Evolutionary conservation across 768 basidiomycete genomes (phyloP).

Genomic region (Leccinum aurantiacum): DNA sequence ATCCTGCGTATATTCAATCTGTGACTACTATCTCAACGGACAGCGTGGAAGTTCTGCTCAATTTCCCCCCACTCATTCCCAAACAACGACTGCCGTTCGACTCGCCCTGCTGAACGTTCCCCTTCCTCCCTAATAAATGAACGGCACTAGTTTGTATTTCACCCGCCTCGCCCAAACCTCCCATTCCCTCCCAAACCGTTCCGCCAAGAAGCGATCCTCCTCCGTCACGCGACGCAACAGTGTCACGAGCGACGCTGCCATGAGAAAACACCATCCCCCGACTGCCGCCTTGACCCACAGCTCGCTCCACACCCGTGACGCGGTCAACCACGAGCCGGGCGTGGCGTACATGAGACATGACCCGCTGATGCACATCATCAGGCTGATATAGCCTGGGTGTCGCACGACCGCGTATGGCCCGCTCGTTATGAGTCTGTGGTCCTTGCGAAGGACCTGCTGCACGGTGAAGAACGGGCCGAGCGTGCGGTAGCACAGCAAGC

Average conservation of each 20-base stretch:
- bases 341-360: not conserved
- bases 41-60: not conserved
- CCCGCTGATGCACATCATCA: not conserved
- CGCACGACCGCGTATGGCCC: conserved; percentile 31
- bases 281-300: not conserved
- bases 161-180: conserved; percentile 18
- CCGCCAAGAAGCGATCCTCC: conserved; percentile 21
- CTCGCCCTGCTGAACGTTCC: too few species aligned
- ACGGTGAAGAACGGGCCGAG: conserved; percentile 26
- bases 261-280: not conserved
- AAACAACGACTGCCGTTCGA: not conserved
- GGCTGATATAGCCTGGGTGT: conserved; percentile 28
- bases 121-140: conserved; percentile 1
- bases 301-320: conserved; percentile 1
- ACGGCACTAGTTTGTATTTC: conserved; percentile 9
- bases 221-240: conserved; percentile 19
- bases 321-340: conserved; percentile 4
- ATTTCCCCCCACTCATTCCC: not conserved
- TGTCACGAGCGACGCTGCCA: not conserved
- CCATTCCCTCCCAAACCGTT: conserved; percentile 23
- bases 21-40: not conserved
- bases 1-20: not conserved
- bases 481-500: conserved; percentile 12
- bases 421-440: conserved; percentile 26
- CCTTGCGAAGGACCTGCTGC: conserved; percentile 18